These are phyloP conservation scores for Leptosphaerulina australis DNA, from an alignment of 2,329 filamentous ascomycete genomes.

Conservation along the genomic window DNA sequence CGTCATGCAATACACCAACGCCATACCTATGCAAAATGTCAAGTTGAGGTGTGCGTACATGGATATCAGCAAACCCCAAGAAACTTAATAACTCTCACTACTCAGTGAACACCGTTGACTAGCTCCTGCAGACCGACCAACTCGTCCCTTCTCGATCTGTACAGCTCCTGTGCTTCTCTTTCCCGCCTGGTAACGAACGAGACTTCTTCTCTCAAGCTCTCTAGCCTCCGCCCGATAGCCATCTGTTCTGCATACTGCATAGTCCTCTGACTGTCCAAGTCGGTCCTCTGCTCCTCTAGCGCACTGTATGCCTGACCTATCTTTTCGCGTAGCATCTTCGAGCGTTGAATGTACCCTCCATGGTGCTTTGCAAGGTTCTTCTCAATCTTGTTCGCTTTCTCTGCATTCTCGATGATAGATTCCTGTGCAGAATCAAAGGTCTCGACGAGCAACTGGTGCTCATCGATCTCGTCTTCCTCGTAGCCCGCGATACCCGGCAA, in stretches of 20 bases:
- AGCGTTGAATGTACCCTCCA: constrained; percentile 87
- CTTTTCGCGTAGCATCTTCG: constrained; percentile 80
- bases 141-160: constrained; percentile 77
- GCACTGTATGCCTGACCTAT: constrained; percentile 75
- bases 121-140: constrained; percentile 63
- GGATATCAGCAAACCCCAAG: not conserved
- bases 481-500: constrained; percentile 84
- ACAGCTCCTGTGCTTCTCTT: constrained; percentile 88
- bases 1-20: not conserved
- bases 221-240: constrained; percentile 73
- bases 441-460: constrained; percentile 67
- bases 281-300: constrained; percentile 73
- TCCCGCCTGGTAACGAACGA: constrained; percentile 79
- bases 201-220: constrained; percentile 80
- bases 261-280: constrained; percentile 75
- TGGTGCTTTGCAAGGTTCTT: constrained; percentile 89
- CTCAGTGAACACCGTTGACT: constrained; percentile 47
- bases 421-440: constrained; percentile 80
- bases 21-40: constrained; percentile 1
- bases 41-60: not conserved
- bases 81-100: not conserved
- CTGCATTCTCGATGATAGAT: constrained; percentile 73
- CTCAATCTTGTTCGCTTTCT: constrained; percentile 84
- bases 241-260: constrained; percentile 81
- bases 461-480: constrained; percentile 74